Evolutionary conservation across 106 monocot species (phyloP).

Genomic region (Apostasia shenzhenica): DNA sequence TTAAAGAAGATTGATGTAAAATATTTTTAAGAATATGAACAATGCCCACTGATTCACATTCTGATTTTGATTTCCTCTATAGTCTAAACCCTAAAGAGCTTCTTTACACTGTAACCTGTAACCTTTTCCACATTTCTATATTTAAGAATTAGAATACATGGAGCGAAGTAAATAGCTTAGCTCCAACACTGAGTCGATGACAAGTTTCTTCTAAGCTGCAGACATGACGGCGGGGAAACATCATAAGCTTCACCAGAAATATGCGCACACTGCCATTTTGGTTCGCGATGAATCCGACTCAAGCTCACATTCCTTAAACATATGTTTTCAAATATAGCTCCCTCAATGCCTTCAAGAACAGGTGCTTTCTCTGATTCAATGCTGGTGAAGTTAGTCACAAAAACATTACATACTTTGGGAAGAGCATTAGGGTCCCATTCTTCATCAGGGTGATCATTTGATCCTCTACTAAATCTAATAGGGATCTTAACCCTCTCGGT

Average conservation of each 20-base stretch:
- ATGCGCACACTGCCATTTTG: conserved; percentile 56
- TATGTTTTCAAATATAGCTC: conserved; percentile 39
- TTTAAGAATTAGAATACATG: background rate
- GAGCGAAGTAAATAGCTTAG: background rate
- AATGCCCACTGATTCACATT: background rate
- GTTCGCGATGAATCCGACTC: conserved; percentile 10
- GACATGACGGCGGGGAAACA: conserved; percentile 39
- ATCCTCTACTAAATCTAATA: conserved; percentile 65
- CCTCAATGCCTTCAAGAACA: conserved; percentile 55
- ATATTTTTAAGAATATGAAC: background rate
- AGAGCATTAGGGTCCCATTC: conserved; percentile 57
- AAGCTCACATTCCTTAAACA: conserved; percentile 73
- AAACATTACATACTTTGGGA: conserved; percentile 45
- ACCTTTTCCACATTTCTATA: conserved; percentile 1
- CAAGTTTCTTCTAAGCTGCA: conserved; percentile 21
- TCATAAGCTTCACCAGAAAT: conserved; percentile 47
- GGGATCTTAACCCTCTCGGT: conserved; percentile 80
- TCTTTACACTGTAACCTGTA: background rate
- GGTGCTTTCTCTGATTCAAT: conserved; percentile 37
- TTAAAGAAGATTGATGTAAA: too few species aligned
- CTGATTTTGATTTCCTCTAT: background rate
- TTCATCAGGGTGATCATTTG: conserved; percentile 74
- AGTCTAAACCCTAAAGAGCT: background rate
- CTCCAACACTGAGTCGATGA: conserved; percentile 26
- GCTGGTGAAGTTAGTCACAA: conserved; percentile 22